Conservation (phyloP, 768 basidiomycete species). For the Boletellus ananas region DNA sequence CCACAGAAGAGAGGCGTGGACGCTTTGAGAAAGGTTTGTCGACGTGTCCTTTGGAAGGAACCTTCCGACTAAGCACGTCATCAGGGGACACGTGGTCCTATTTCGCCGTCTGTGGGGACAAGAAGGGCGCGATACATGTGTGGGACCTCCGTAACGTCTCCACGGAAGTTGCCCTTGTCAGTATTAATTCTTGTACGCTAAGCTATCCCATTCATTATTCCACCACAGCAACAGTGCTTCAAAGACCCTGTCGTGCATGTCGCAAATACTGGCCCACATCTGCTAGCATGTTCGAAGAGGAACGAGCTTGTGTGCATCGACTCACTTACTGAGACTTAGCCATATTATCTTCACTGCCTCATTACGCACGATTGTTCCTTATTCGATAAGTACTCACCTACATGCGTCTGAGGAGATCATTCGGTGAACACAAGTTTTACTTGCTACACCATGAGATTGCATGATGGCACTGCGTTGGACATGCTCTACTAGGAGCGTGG, state of each 20-base stretch:
- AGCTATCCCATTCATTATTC: background rate
- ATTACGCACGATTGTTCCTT: background rate
- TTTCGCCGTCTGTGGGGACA: constrained; percentile 43
- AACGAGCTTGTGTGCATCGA: constrained; percentile 33
- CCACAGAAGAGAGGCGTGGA: constrained; percentile 35
- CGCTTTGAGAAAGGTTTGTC: constrained; percentile 43
- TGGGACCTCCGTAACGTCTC: constrained; percentile 47
- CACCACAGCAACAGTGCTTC: constrained; percentile 33
- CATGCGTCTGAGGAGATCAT: background rate
- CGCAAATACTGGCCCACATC: constrained; percentile 29
- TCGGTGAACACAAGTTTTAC: too few relatives aligned
- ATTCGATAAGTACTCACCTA: background rate
- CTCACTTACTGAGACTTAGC: background rate
- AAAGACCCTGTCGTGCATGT: constrained; percentile 38
- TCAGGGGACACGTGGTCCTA: constrained; percentile 30
- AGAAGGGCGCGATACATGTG: constrained; percentile 38
- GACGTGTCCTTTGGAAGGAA: constrained; percentile 2
- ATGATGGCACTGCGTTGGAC: too few relatives aligned
- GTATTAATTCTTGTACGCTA: background rate
- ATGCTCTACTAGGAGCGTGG: too few relatives aligned
- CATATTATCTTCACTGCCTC: too few relatives aligned
- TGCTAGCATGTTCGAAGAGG: constrained; percentile 39
- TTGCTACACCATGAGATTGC: too few relatives aligned
- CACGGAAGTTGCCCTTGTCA: constrained; percentile 22
- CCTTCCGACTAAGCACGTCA: constrained; percentile 12